Conservation (phyloP, 129 eudicot genomes). For the Dittrichia graveolens region DNA sequence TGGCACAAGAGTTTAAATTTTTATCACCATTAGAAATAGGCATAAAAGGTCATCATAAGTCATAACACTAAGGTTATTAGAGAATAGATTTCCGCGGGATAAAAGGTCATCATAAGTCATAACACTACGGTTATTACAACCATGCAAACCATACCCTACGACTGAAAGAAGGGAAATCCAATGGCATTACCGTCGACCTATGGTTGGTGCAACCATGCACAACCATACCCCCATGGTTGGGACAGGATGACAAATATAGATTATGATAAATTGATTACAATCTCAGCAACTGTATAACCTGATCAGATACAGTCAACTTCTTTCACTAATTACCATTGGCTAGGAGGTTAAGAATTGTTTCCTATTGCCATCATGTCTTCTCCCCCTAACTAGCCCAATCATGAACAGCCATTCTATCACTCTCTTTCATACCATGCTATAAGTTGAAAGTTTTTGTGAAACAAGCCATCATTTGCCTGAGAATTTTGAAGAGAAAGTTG, state of each 20-base stretch:
- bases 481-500: background rate
- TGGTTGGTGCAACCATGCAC: constrained; percentile 9
- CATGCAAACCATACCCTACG: background rate
- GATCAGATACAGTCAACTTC: background rate
- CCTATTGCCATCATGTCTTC: too few species aligned
- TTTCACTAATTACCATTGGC: background rate
- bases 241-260: background rate
- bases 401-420: background rate
- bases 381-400: too few species aligned
- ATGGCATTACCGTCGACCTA: background rate
- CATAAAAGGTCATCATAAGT: too few species aligned
- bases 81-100: too few species aligned
- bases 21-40: background rate
- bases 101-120: too few species aligned
- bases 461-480: background rate
- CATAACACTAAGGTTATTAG: background rate
- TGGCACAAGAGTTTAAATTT: too few species aligned
- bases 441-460: background rate
- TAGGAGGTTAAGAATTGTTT: too few species aligned
- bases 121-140: background rate
- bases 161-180: background rate
- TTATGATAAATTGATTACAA: too few species aligned
- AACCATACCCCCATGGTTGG: background rate
- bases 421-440: background rate
- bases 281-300: background rate